Conservation (phyloP, 1,139 yeast species). For the Starmera stellimalicola region DNA sequence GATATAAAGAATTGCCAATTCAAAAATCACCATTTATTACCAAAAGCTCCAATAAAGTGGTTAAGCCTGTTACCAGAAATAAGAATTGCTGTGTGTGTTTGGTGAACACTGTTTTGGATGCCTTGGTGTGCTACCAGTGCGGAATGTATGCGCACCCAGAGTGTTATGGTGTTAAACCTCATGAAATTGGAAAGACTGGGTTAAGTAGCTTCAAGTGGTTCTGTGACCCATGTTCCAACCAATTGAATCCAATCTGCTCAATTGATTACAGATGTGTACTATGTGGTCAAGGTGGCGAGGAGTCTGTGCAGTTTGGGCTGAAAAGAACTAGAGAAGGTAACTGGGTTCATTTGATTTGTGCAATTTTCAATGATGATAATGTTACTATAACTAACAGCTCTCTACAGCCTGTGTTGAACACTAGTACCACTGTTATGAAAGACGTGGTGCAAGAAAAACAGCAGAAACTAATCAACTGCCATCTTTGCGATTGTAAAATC, state of each 20-base stretch:
- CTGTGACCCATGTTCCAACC: constrained; percentile 78
- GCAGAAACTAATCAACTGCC: constrained; percentile 3
- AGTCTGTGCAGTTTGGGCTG: constrained; percentile 40
- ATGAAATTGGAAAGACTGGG: neutral
- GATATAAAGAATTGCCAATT: constrained; percentile 11
- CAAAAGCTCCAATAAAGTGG: constrained; percentile 1
- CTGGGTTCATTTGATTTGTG: constrained; percentile 82
- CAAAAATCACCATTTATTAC: constrained; percentile 5
- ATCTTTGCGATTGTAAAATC: constrained; percentile 5
- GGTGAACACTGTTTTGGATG: neutral
- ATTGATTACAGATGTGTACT: constrained; percentile 56
- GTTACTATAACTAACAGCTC: constrained; percentile 30
- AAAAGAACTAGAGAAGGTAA: constrained; percentile 60
- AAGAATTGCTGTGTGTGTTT: constrained; percentile 13
- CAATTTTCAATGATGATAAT: constrained; percentile 40
- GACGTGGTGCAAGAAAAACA: neutral
- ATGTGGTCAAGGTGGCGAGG: constrained; percentile 49
- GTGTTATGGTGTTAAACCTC: constrained; percentile 46
- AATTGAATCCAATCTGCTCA: constrained; percentile 48
- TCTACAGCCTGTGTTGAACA: constrained; percentile 36
- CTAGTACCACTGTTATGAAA: constrained; percentile 4
- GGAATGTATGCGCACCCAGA: constrained; percentile 61
- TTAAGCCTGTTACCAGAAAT: neutral
- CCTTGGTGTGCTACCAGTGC: constrained; percentile 51
- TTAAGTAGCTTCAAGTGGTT: constrained; percentile 42